Evolutionary conservation across 2,329 filamentous ascomycete species (phyloP), one percentile per base, ranked within the genome.

Genomic region (Claviceps pazoutovae): DNA sequence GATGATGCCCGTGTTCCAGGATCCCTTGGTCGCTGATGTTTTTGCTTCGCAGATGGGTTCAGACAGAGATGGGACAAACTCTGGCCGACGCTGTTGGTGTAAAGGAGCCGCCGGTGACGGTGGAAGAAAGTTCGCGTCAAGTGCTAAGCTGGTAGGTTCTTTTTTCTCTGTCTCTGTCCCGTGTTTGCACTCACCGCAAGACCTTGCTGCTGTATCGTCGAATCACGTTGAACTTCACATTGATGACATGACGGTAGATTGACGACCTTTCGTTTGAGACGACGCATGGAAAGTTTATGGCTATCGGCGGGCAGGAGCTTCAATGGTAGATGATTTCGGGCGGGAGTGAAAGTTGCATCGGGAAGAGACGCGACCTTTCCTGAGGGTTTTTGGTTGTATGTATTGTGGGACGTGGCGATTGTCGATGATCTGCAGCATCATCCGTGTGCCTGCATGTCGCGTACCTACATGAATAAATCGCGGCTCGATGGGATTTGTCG

Each of bases 221-320:
- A 34, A 11, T 34, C 30, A 11, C 9, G 4, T 34, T 34, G 30
- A 11, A 4, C 30, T 34, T 34, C 30, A 11, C 30, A 4, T 47
- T 42, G 23, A 43, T 44, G 30, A 14, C 8, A 34, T 34, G 30
- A 9, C 3, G 13, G 34, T n/a, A 55, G 52, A 54, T 56, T 42
- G 56, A 56, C 39, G 37, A 41, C 9, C 43, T 58, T 5, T 42
- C 43, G 2, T 36, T 49, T n/a, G 51, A 53, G 11, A 57, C 52
- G n/a, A 57, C 54, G 30, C 54, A 54, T 44, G 56, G 52, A 5
- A 57, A 49, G 34, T 58, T 58, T 30, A 30, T 55, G 36, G 46
- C 36, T 41, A 49, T 50, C 41, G 37, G 51, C 39, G 55, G 53
- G 6, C 45, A 51, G 38, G 51, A 43, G 21, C 50, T 57, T 19